These are phyloP conservation scores for Stropharia rugosoannulata DNA, from an alignment of 768 basidiomycete genomes.

Conservation along the genomic window DNA sequence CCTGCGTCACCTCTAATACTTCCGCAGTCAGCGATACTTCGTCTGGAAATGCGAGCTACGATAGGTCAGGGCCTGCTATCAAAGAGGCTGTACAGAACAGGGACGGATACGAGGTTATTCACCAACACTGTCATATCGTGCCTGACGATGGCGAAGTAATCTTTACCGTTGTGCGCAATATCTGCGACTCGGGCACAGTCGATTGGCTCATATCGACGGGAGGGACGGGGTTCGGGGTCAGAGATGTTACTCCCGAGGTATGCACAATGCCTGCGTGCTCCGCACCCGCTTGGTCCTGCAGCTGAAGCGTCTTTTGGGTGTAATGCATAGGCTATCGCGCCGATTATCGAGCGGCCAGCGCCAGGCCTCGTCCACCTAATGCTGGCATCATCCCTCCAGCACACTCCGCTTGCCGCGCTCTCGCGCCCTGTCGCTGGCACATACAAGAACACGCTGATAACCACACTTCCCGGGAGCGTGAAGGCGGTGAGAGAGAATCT, in stretches of 20 bases:
- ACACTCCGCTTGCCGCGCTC: slow-evolving; percentile 80
- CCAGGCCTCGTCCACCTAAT: slow-evolving; percentile 78
- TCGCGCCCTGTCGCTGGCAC: slow-evolving; percentile 84
- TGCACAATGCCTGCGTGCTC: background rate
- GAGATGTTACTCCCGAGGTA: slow-evolving; percentile 87
- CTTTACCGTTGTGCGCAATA: slow-evolving; percentile 41
- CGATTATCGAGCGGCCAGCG: slow-evolving; percentile 64
- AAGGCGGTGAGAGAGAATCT: slow-evolving; percentile 85
- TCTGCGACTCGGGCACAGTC: slow-evolving; percentile 43
- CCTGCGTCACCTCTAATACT: background rate
- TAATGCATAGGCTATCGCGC: slow-evolving; percentile 48
- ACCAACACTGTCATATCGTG: slow-evolving; percentile 43
- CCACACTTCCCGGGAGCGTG: slow-evolving; percentile 83
- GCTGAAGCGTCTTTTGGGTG: background rate
- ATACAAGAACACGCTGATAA: slow-evolving; percentile 60
- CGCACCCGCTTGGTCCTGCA: background rate
- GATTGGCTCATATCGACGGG: slow-evolving; percentile 84
- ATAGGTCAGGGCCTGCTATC: slow-evolving; percentile 69
- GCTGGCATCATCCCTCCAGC: slow-evolving; percentile 61
- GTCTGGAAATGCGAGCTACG: slow-evolving; percentile 41
- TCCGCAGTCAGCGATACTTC: slow-evolving; percentile 72
- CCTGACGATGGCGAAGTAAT: slow-evolving; percentile 65
- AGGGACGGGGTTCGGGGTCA: slow-evolving; percentile 82
- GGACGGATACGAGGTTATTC: slow-evolving; percentile 19
- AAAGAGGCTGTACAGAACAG: slow-evolving; percentile 41